phyloP scores from a whole-genome alignment of 1,284 basidiomycete genomes.

The Ganoderma meredithae region DNA sequence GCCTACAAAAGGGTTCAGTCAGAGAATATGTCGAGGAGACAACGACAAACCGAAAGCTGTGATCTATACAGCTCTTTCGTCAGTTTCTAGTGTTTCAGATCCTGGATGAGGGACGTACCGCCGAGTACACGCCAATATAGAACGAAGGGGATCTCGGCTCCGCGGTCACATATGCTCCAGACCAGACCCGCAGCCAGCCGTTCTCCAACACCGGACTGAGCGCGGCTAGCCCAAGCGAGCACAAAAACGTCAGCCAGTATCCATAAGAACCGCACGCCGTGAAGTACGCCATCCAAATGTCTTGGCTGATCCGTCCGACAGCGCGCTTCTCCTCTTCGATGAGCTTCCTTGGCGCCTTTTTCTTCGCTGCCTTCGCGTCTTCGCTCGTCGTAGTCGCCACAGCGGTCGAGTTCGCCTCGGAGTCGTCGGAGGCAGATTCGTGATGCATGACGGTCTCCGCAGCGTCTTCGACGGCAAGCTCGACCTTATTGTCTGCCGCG shows the following conservation, averaged over 20 bases:
- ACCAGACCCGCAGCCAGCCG: conserved; percentile 85
- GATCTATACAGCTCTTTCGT: conserved; percentile 19
- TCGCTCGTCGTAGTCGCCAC: conserved; percentile 41
- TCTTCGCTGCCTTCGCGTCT: conserved; percentile 51
- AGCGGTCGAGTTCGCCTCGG: conserved; percentile 60
- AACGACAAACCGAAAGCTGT: conserved; percentile 29
- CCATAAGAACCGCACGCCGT: conserved; percentile 67
- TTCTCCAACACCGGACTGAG: conserved; percentile 83
- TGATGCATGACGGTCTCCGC: conserved; percentile 23
- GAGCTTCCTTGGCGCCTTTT: conserved; percentile 82
- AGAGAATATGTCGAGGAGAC: neutral
- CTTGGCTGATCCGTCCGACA: conserved; percentile 79
- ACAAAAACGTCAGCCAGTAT: conserved; percentile 79
- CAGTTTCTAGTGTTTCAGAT: neutral
- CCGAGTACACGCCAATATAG: conserved; percentile 84
- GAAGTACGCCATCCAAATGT: conserved; percentile 87
- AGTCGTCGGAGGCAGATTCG: conserved; percentile 41
- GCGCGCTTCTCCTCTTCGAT: conserved; percentile 92
- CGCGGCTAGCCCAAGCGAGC: conserved; percentile 69
- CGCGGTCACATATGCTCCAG: conserved; percentile 52
- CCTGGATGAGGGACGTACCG: conserved; percentile 45
- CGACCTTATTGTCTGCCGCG: conserved; percentile 35
- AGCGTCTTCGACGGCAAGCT: conserved; percentile 10
- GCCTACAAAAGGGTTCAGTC: conserved; percentile 44
- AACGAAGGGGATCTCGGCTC: conserved; percentile 62